These are phyloP conservation scores for Encephalitozoon intestinalis DNA, from an alignment of 371 early-diverging fungal genomes.

Conservation along the genomic window DNA sequence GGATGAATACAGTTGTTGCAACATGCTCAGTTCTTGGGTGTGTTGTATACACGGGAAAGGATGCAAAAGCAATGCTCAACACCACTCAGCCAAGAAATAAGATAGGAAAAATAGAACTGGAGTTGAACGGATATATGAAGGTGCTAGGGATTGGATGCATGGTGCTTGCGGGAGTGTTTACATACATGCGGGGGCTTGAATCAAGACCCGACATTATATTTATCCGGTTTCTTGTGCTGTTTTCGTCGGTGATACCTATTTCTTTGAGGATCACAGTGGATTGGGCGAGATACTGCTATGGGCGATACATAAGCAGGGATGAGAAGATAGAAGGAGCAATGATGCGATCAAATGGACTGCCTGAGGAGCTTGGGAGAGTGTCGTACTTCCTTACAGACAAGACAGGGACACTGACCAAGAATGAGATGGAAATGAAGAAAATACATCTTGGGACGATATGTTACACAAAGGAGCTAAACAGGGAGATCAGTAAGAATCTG, in stretches of 20 bases:
- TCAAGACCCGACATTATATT: slow-evolving; percentile 78
- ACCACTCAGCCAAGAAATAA: slow-evolving; percentile 85
- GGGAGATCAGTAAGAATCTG: slow-evolving; percentile 43
- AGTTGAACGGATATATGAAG: slow-evolving; percentile 79
- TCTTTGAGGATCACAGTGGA: slow-evolving; percentile 87
- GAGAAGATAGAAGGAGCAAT: slow-evolving; percentile 65
- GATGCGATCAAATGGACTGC: slow-evolving; percentile 82
- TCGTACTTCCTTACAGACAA: slow-evolving; percentile 92
- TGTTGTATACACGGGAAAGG: slow-evolving; percentile 89
- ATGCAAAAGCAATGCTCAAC: slow-evolving; percentile 92
- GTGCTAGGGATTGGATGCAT: slow-evolving; percentile 44
- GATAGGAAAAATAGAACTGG: slow-evolving; percentile 80
- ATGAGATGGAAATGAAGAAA: slow-evolving; percentile 92
- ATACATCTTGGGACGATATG: slow-evolving; percentile 89
- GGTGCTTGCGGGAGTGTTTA: slow-evolving; percentile 68
- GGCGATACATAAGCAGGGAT: slow-evolving; percentile 61
- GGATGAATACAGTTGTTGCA: slow-evolving; percentile 93
- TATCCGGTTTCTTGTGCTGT: slow-evolving; percentile 84
- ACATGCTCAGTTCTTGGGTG: slow-evolving; percentile 79
- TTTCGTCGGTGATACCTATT: slow-evolving; percentile 93
- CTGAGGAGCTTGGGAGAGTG: slow-evolving; percentile 95
- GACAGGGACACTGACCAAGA: slow-evolving; percentile 97
- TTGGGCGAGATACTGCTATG: slow-evolving; percentile 84
- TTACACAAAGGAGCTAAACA: slow-evolving; percentile 70
- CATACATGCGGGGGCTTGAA: slow-evolving; percentile 75